phyloP scores from a whole-genome alignment of 2,329 filamentous ascomycete genomes.

The Ophiocordyceps camponoti-saundersi region DNA sequence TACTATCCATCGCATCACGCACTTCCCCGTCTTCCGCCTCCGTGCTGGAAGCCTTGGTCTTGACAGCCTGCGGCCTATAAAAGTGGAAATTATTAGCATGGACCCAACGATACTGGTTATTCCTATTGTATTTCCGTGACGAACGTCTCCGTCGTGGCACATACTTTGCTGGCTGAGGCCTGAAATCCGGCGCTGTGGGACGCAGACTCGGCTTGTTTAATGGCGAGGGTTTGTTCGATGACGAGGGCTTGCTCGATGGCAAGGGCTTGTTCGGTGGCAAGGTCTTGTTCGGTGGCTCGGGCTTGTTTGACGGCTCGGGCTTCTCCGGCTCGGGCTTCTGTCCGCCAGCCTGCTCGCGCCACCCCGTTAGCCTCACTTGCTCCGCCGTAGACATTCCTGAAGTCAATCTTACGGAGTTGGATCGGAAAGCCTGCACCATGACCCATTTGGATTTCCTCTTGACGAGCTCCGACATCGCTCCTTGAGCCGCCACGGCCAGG shows the following conservation, averaged over 20 bases:
- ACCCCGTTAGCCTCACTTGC: not conserved
- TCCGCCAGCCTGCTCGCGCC: conserved; percentile 2
- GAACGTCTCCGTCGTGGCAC: conserved; percentile 4
- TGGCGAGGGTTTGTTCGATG: not conserved
- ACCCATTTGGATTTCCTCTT: conserved; percentile 53
- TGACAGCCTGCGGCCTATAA: conserved; percentile 5
- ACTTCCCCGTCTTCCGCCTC: conserved; percentile 62
- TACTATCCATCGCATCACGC: conserved; percentile 33
- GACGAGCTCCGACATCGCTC: conserved; percentile 52
- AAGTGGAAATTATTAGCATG: conserved; percentile 3
- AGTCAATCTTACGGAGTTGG: conserved; percentile 35
- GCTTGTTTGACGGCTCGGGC: not conserved
- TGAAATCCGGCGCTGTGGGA: conserved; percentile 47
- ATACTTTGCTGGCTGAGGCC: conserved; percentile 28
- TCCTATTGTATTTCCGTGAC: not conserved
- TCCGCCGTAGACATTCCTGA: not conserved
- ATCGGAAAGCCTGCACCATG: conserved; percentile 55
- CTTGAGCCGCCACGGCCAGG: conserved; percentile 56
- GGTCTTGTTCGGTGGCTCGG: not conserved
- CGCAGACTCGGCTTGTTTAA: conserved; percentile 26
- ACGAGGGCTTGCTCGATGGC: too few species aligned
- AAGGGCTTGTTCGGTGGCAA: not conserved
- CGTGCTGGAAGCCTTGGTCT: conserved; percentile 9
- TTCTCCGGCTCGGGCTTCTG: conserved; percentile 13
- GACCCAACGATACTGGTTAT: not conserved